phyloP scores from a whole-genome alignment of 2,329 filamentous ascomycete species.

The Dactylellina parvicollis region DNA sequence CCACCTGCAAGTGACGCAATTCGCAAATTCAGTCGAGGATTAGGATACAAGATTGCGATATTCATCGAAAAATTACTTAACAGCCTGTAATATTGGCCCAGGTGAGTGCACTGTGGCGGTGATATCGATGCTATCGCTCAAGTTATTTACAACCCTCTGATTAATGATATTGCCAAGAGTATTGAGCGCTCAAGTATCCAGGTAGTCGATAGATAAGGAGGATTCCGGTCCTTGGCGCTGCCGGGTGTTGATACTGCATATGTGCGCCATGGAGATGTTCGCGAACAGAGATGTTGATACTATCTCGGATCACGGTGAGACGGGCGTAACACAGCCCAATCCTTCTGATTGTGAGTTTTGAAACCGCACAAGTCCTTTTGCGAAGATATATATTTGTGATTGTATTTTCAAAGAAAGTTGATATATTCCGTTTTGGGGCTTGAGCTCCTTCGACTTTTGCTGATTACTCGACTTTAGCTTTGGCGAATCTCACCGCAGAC shows the following conservation, averaged over 20 bases:
- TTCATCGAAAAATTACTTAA: too few species aligned
- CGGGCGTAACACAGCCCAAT: not conserved
- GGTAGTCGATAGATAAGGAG: too few species aligned
- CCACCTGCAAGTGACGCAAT: slow-evolving; percentile 42
- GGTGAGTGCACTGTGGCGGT: too few species aligned
- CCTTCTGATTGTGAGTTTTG: too few species aligned
- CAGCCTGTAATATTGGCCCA: not conserved
- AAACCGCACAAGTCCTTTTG: too few species aligned
- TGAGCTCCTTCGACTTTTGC: slow-evolving; percentile 29
- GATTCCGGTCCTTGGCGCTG: too few species aligned
- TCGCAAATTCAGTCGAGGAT: slow-evolving; percentile 5
- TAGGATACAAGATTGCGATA: slow-evolving; percentile 12
- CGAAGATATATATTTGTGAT: too few species aligned
- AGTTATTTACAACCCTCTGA: too few species aligned
- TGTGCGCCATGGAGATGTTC: too few species aligned
- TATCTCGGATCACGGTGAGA: not conserved
- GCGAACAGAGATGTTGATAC: not conserved
- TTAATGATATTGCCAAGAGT: too few species aligned
- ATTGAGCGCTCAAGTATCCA: too few species aligned
- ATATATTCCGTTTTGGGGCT: slow-evolving; percentile 8
- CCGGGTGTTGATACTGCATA: not conserved
- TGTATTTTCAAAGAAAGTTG: not conserved
- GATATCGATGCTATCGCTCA: too few species aligned
- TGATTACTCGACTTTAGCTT: slow-evolving; percentile 41
- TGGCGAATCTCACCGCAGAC: slow-evolving; percentile 38